A percentile compares a stretch with the other conserved stretches of the same genome.
These are phyloP conservation scores for Orbilia ellipsospora DNA, from an alignment of 2,329 filamentous ascomycete genomes.

Conservation along the genomic window DNA sequence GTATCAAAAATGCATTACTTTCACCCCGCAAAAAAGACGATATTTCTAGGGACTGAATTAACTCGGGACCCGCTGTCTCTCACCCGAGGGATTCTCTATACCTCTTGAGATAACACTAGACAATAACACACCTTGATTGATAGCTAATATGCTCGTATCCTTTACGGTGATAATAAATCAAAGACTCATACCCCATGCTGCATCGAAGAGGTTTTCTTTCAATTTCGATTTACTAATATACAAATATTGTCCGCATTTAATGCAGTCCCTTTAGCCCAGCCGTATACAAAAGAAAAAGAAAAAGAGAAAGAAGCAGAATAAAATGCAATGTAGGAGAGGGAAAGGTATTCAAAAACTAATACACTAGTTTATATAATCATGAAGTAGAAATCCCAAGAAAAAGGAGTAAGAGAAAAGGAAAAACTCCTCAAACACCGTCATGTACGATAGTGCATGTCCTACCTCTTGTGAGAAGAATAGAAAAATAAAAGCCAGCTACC, in stretches of 20 bases:
- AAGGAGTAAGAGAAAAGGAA: constrained; percentile 23
- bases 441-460: constrained; percentile 39
- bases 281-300: constrained; percentile 1
- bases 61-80: no score
- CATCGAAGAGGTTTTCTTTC: not conserved
- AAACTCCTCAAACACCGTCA: constrained; percentile 47
- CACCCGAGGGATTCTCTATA: no score
- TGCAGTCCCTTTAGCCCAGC: constrained; percentile 8
- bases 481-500: constrained; percentile 2
- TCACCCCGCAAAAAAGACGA: no score
- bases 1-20: no score
- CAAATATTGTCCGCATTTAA: constrained; percentile 1
- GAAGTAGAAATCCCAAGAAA: not conserved
- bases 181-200: no score
- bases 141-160: no score
- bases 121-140: no score
- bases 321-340: constrained; percentile 10
- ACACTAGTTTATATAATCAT: constrained; percentile 2
- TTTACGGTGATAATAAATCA: no score
- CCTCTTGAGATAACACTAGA: no score
- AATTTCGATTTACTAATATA: constrained; percentile 28
- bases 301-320: not conserved
- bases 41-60: no score
- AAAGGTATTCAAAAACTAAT: not conserved
- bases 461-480: constrained; percentile 11